Evolutionary conservation across 805 yeast genomes (phyloP).

Genomic region (Maudiozyma barnettii): DNA sequence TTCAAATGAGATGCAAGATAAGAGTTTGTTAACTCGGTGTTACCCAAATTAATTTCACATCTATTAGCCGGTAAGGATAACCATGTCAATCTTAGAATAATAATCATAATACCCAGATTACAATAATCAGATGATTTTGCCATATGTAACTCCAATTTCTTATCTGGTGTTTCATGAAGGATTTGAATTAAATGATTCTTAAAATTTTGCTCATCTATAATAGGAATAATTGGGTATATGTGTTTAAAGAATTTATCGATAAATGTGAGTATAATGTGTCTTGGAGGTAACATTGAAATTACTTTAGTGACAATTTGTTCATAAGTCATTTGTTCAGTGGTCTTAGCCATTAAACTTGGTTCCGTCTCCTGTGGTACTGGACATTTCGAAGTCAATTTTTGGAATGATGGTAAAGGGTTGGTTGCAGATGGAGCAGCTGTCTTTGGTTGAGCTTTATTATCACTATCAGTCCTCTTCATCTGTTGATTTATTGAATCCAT

Average conservation of each 20-base stretch:
- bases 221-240: slow-evolving; percentile 58
- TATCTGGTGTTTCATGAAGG: slow-evolving; percentile 8
- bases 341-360: neutral
- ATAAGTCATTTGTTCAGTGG: slow-evolving; percentile 6
- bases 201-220: slow-evolving; percentile 45
- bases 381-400: slow-evolving; percentile 20
- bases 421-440: slow-evolving; percentile 1
- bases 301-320: slow-evolving; percentile 23
- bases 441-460: neutral
- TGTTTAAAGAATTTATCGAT: slow-evolving; percentile 50
- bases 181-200: slow-evolving; percentile 25
- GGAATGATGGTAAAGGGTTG: slow-evolving; percentile 17
- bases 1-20: slow-evolving; percentile 4
- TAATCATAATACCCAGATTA: slow-evolving; percentile 40
- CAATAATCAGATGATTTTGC: slow-evolving; percentile 33
- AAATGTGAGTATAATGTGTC: slow-evolving; percentile 45
- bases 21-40: slow-evolving; percentile 5
- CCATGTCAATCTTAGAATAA: slow-evolving; percentile 47
- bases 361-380: slow-evolving; percentile 17
- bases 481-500: neutral
- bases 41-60: slow-evolving; percentile 26
- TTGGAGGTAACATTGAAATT: slow-evolving; percentile 42
- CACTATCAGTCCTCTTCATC: neutral
- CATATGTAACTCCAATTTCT: slow-evolving; percentile 22
- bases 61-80: slow-evolving; percentile 40